Base-by-base conservation (phyloP, 2,329 filamentous ascomycete species). In the Delphinella strobiligena region DNA sequence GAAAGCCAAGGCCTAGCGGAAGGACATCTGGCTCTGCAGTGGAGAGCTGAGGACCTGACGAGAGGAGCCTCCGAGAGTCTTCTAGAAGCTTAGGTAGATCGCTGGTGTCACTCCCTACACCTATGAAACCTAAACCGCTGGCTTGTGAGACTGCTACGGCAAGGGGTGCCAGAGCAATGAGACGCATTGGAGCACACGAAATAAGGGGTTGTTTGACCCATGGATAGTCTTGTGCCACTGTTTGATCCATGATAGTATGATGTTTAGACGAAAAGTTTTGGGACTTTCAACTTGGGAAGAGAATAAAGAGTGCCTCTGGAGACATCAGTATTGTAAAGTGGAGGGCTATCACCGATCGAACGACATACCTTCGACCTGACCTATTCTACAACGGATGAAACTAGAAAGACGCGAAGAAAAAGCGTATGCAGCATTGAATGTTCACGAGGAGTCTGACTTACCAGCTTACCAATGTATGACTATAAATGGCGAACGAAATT, bases 111-210 rank as follows among this genome's bases (percentile, higher is more conserved):
- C 52, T 59, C 41, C 60, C 61, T 22, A 56, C 57, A 40, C 55
- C 61, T 27, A 66, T 55, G 53, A 66, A 66, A 33, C 61, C 63
- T 18, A 65, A 51, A 14, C 62, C 63, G n/a, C 61, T 59, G 22
- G 72, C 70, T 48, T 59, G 60, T 2, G 72, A 76, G 11, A 83
- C 69, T 32, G 75, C 69, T 22, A 76, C 61, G 2, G 78, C 75
- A 3, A 85, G 67, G 1, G 53, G 67, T 45, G 54, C 69, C 51
- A 56, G 67, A 49, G 68, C 63, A 39, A 84, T 74, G 27, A 76
- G 65, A 34, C 78, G 72, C 81, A 87, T 85, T 0, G 82, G 82
- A 1, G 78, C 80, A 29, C 67, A 65, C 34, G 70, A 63, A 19
- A 86, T 66, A 15, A 82, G 57, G 4, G 78, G 78, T 2, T 59